Base-by-base conservation (phyloP, 2,329 filamentous ascomycete species). In the Septoria petroselini region DNA sequence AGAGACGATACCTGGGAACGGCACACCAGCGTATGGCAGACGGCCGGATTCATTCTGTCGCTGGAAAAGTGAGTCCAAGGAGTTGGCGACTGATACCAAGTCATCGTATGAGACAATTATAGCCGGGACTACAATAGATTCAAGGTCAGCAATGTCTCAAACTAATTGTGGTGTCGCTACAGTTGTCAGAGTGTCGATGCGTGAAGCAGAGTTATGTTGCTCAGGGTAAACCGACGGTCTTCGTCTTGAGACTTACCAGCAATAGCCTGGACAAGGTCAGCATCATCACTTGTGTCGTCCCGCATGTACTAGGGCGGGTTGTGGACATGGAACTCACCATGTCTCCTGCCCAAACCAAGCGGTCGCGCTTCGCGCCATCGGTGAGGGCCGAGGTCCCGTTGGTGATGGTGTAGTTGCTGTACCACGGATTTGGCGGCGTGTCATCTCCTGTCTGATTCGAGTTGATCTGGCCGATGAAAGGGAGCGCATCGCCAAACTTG, bases 301-400 rank as follows among this genome's bases (percentile, higher is more conserved):
- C n/a, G n/a, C n/a, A n/a, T n/a, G n/a, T n/a, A n/a, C n/a, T n/a
- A n/a, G n/a, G n/a, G n/a, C n/a, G n/a, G n/a, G n/a, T n/a, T n/a
- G n/a, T n/a, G n/a, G n/a, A n/a, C n/a, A n/a, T n/a, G n/a, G n/a
- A n/a, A n/a, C n/a, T n/a, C n/a, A 73, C 73, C 70, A 83, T 79
- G 59, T 84, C 81, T 1, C 81, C 81, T 8, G 80, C 75, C 79
- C 80, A 84, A 2, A 83, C 76, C 14, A 79, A 68, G 7, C 78
- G 72, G 58, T 83, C 80, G 25, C 80, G 71, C 61, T 83, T 83
- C 1, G 78, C 77, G 11, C 80, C 80, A 60, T 83, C 80, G 1
- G 70, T 67, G 7, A 73, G 54, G 3, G 62, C 61, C 12, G 65
- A 68, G 0, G 56, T 64, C 0, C 70, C 69, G 30, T 70, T 68